Evolutionary conservation across 2,329 filamentous ascomycete genomes (phyloP).

Genomic region (Diaporthe aspalathi): DNA sequence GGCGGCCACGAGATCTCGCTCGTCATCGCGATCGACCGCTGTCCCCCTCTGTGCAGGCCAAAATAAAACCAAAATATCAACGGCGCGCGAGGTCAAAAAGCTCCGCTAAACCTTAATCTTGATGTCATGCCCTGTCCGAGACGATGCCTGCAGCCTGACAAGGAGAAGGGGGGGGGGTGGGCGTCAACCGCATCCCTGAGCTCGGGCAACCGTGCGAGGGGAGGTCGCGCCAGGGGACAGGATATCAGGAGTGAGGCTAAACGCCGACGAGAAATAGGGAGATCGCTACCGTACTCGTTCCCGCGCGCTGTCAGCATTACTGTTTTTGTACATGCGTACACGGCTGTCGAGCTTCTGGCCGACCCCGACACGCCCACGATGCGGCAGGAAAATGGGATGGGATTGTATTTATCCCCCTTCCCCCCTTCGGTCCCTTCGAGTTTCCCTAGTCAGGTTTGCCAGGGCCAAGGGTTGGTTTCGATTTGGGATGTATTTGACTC

Average conservation of each 20-base stretch:
- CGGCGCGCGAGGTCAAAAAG: constrained; percentile 7
- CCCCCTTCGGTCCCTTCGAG: too few species aligned
- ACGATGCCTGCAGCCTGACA: constrained; percentile 18
- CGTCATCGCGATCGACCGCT: constrained; percentile 15
- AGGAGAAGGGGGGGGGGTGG: too few species aligned
- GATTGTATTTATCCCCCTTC: constrained; percentile 4
- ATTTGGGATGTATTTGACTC: constrained; percentile 17
- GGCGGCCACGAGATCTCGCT: constrained; percentile 23
- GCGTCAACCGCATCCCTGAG: too few species aligned
- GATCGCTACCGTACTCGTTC: constrained; percentile 21
- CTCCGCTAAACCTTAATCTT: constrained; percentile 33
- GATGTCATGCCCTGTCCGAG: constrained; percentile 33
- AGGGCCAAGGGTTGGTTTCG: constrained; percentile 20
- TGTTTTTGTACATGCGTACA: too few species aligned
- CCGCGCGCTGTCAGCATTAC: not conserved
- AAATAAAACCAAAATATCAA: not conserved
- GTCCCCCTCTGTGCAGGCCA: not conserved
- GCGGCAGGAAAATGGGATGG: not conserved
- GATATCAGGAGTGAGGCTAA: not conserved
- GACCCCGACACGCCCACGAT: not conserved
- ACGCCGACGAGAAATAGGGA: not conserved
- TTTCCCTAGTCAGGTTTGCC: not conserved
- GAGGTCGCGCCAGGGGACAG: not conserved
- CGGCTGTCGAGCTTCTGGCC: not conserved
- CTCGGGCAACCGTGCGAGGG: constrained; percentile 18